These are phyloP conservation scores for Sporopachydermia quercuum DNA, from an alignment of 805 yeast species.

Conservation along the genomic window DNA sequence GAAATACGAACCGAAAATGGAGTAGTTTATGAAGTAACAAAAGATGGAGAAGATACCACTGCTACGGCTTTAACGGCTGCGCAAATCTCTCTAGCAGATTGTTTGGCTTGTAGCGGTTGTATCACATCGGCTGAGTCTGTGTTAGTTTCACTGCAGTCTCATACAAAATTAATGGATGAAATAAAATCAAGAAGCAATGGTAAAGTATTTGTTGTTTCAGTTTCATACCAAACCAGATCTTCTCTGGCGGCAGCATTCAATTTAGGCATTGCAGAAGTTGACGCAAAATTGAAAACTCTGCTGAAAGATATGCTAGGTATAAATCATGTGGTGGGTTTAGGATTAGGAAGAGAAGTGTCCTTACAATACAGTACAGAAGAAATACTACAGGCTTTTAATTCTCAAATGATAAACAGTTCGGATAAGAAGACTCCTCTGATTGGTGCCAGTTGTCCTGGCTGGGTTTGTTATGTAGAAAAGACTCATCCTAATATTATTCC, in stretches of 20 bases:
- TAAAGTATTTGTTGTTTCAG: conserved; percentile 51
- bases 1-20: conserved; percentile 45
- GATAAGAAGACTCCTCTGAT: conserved; percentile 32
- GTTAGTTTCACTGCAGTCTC: conserved; percentile 79
- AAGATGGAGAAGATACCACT: conserved; percentile 33
- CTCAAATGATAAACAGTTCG: conserved; percentile 6
- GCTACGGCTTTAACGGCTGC: conserved; percentile 52
- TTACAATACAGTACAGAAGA: conserved; percentile 34
- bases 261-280: conserved; percentile 39
- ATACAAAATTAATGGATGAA: conserved; percentile 56
- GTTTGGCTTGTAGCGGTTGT: conserved; percentile 94
- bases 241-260: conserved; percentile 61
- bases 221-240: conserved; percentile 77
- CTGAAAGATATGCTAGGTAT: conserved; percentile 53
- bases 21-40: conserved; percentile 49
- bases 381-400: conserved; percentile 15
- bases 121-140: conserved; percentile 96
- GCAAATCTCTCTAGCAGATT: conserved; percentile 79
- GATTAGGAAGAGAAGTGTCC: conserved; percentile 61
- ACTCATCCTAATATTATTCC: conserved; percentile 80
- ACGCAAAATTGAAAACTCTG: conserved; percentile 41
- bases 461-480: conserved; percentile 91
- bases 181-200: conserved; percentile 21
- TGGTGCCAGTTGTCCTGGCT: conserved; percentile 84
- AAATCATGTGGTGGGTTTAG: conserved; percentile 66